Percentiles rank a stretch among this genome's conserved stretches.
These are phyloP conservation scores for Mucor piriformis DNA, from an alignment of 371 early-diverging fungal species.

Conservation along the genomic window DNA sequence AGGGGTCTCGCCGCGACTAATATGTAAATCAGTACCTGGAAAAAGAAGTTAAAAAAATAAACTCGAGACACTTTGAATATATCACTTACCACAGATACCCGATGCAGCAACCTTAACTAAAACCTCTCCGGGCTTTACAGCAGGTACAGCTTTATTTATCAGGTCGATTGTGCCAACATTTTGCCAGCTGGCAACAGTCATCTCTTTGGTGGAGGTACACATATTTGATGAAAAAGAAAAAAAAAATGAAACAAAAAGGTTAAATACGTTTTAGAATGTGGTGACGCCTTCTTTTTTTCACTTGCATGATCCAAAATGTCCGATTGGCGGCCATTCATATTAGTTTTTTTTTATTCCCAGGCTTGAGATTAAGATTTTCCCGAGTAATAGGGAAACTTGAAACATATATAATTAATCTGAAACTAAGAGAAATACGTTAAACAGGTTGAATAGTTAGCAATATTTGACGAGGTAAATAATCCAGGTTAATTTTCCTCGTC, in stretches of 20 bases:
- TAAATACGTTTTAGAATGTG: neutral
- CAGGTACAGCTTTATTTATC: constrained; percentile 41
- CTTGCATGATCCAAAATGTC: constrained; percentile 1
- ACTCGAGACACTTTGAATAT: neutral
- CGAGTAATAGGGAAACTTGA: no score
- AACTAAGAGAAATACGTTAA: no score
- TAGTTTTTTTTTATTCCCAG: neutral
- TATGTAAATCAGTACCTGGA: constrained; percentile 58
- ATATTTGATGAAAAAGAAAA: constrained; percentile 1
- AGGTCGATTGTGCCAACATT: constrained; percentile 47
- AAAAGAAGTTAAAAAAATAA: neutral
- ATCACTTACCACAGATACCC: constrained; percentile 53
- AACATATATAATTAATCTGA: no score
- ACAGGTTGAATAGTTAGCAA: no score
- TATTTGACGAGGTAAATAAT: no score
- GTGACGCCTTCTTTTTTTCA: neutral
- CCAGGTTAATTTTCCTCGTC: no score
- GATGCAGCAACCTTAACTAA: constrained; percentile 59
- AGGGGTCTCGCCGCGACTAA: constrained; percentile 62
- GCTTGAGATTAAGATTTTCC: no score
- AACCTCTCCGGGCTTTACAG: constrained; percentile 47
- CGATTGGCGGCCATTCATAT: constrained; percentile 3
- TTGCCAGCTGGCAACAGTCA: constrained; percentile 59
- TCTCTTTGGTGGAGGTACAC: constrained; percentile 23
- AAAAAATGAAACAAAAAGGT: constrained; percentile 3